These are phyloP conservation scores for Verticillium isaacii DNA, from an alignment of 2,329 filamentous ascomycete species.

Conservation along the genomic window DNA sequence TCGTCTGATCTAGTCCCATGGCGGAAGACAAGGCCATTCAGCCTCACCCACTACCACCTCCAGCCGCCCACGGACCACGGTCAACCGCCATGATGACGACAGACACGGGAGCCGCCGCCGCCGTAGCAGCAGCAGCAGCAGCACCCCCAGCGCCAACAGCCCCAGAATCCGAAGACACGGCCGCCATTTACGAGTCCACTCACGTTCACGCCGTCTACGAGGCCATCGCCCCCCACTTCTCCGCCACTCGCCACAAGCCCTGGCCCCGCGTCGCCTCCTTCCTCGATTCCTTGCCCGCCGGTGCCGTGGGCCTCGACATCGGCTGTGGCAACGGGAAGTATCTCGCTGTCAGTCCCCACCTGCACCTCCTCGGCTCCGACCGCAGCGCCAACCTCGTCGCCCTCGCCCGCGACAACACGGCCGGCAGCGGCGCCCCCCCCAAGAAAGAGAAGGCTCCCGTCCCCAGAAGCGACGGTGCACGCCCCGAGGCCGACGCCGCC, in stretches of 20 bases:
- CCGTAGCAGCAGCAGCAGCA: neutral
- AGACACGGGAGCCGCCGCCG: neutral
- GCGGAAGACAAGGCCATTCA: neutral
- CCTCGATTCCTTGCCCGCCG: constrained; percentile 58
- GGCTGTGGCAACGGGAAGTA: constrained; percentile 99
- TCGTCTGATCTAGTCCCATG: neutral
- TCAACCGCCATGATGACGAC: neutral
- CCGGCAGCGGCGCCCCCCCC: constrained; percentile 19
- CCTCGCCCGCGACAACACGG: constrained; percentile 33
- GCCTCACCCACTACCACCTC: neutral
- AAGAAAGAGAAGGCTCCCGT: neutral
- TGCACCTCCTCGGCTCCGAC: constrained; percentile 84
- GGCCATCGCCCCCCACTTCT: constrained; percentile 80
- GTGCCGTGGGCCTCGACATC: constrained; percentile 80
- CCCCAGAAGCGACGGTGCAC: neutral
- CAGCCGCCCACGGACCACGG: neutral
- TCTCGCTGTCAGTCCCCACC: constrained; percentile 67
- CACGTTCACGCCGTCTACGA: constrained; percentile 94
- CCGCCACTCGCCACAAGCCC: constrained; percentile 72
- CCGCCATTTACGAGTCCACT: constrained; percentile 64
- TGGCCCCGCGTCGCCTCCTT: constrained; percentile 90
- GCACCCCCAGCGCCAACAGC: neutral
- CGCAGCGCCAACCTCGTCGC: constrained; percentile 58
- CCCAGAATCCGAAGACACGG: neutral
- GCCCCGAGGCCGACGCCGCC: neutral